Evolutionary conservation across 306 rosid genomes (phyloP).

Genomic region (Prunus campanulata): DNA sequence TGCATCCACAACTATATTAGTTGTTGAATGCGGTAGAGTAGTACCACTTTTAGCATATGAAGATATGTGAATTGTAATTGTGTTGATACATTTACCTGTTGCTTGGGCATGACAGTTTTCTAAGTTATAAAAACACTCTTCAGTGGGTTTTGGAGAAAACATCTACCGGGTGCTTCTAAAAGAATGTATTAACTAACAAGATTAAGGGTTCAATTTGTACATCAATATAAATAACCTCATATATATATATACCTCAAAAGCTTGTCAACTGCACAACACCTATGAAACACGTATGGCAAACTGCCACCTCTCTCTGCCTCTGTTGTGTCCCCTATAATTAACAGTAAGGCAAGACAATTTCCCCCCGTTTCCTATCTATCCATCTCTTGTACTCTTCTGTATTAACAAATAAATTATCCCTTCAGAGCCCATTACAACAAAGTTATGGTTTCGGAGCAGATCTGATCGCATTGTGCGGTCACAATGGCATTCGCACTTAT

Average conservation of each 20-base stretch:
- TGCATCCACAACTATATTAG: too few relatives aligned
- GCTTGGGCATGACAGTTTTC: too few relatives aligned
- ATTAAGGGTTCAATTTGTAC: constrained; percentile 52
- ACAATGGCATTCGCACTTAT: constrained; percentile 25
- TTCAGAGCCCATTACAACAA: constrained; percentile 26
- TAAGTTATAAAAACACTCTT: too few relatives aligned
- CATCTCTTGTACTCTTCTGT: constrained; percentile 34
- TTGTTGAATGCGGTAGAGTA: too few relatives aligned
- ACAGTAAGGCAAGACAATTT: constrained; percentile 31
- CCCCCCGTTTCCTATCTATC: constrained; percentile 23
- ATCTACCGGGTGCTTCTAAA: neutral
- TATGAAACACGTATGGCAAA: constrained; percentile 55
- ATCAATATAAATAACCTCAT: constrained; percentile 32
- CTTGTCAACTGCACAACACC: constrained; percentile 55
- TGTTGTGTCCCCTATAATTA: constrained; percentile 30
- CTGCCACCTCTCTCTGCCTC: constrained; percentile 37
- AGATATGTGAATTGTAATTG: too few relatives aligned
- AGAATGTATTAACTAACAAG: constrained; percentile 31
- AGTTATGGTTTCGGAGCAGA: constrained; percentile 21
- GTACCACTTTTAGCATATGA: too few relatives aligned
- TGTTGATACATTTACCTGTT: too few relatives aligned
- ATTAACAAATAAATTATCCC: constrained; percentile 34
- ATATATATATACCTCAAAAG: constrained; percentile 50
- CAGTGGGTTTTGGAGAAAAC: too few relatives aligned
- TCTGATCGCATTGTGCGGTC: constrained; percentile 13